Percentiles rank a stretch among this genome's conserved stretches.
Conservation (phyloP, 2,329 filamentous ascomycete genomes). For the Penicillium sumatraense region DNA sequence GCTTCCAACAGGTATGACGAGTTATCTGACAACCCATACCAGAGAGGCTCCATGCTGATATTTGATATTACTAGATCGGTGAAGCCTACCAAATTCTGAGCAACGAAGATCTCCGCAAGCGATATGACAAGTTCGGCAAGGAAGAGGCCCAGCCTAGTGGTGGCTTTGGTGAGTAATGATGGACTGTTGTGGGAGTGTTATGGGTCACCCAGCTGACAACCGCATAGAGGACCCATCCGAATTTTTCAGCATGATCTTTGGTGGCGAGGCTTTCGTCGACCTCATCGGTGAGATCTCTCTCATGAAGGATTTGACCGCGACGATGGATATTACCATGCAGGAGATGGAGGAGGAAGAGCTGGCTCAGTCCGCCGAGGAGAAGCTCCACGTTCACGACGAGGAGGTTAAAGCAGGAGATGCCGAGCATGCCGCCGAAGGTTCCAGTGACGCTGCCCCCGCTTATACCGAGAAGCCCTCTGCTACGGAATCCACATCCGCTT, state of each 20-base stretch:
- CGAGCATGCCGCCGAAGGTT: slow-evolving; percentile 56
- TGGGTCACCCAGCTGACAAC: neutral
- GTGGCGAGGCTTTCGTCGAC: slow-evolving; percentile 92
- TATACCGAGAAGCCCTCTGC: neutral
- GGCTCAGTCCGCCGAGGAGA: slow-evolving; percentile 57
- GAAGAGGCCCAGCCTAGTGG: slow-evolving; percentile 88
- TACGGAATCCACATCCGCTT: slow-evolving; percentile 23
- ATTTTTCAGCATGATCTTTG: slow-evolving; percentile 98
- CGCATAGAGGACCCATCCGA: slow-evolving; percentile 81
- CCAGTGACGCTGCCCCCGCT: slow-evolving; percentile 56
- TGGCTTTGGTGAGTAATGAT: slow-evolving; percentile 71
- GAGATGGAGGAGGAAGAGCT: slow-evolving; percentile 72
- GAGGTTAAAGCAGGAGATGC: slow-evolving; percentile 49
- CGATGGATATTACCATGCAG: slow-evolving; percentile 96
- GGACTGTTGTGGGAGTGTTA: too few species aligned
- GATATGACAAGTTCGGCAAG: slow-evolving; percentile 97
- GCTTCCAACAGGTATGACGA: slow-evolving; percentile 79
- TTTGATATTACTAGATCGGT: slow-evolving; percentile 56
- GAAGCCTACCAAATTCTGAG: slow-evolving; percentile 80
- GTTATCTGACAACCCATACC: neutral
- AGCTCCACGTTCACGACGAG: slow-evolving; percentile 50
- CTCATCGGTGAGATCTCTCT: slow-evolving; percentile 98
- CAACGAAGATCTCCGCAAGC: slow-evolving; percentile 81
- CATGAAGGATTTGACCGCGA: slow-evolving; percentile 97
- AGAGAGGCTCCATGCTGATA: neutral